Conservation (phyloP, 2,329 filamentous ascomycete species). For the Colletotrichum eremochloae region DNA sequence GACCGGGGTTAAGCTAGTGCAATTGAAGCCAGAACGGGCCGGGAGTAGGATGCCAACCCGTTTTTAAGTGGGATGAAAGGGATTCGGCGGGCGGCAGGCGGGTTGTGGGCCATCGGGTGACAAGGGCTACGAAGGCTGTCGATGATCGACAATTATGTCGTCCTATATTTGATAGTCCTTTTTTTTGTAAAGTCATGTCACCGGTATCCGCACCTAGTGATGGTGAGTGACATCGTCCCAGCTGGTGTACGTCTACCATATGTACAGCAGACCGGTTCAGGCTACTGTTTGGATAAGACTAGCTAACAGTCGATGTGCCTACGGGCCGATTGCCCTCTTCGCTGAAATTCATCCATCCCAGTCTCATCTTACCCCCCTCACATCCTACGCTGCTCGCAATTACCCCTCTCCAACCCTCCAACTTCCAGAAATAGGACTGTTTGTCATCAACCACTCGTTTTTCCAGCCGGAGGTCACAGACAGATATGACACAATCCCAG, state of each 20-base stretch:
- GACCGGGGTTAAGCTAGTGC: conserved; percentile 20
- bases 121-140: conserved; percentile 14
- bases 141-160: background rate
- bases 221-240: background rate
- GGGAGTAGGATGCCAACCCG: conserved; percentile 2
- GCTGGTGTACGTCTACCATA: conserved; percentile 8
- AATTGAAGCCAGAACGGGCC: background rate
- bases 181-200: conserved; percentile 10
- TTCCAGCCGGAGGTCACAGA: background rate
- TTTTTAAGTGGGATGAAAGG: conserved; percentile 8
- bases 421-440: conserved; percentile 33
- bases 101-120: conserved; percentile 31
- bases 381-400: conserved; percentile 6
- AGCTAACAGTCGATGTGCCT: background rate
- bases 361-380: conserved; percentile 12
- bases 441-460: conserved; percentile 14
- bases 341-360: background rate
- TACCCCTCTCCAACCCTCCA: conserved; percentile 27
- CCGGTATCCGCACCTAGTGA: background rate
- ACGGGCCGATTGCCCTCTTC: conserved; percentile 1
- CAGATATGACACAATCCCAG: background rate
- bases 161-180: background rate
- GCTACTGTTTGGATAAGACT: conserved; percentile 9
- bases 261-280: conserved; percentile 6
- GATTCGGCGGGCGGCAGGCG: conserved; percentile 21